Evolutionary conservation across 768 basidiomycete species (phyloP).

Genomic region (Inosperma sp.): DNA sequence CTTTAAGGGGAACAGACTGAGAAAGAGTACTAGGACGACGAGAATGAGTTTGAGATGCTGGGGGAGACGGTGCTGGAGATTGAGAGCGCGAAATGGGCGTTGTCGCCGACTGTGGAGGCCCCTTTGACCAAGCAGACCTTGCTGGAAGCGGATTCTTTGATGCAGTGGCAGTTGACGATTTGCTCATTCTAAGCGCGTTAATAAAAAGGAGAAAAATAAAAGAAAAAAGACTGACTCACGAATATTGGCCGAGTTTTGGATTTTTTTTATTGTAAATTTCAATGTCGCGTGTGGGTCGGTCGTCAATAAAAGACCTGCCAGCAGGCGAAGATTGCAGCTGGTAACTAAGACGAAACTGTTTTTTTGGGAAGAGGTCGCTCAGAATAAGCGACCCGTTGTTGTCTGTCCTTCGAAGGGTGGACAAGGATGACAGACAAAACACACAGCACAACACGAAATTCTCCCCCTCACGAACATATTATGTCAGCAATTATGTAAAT

Average conservation of each 20-base stretch:
- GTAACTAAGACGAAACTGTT: conserved; percentile 43
- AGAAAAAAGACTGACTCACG: conserved; percentile 31
- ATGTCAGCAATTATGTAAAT: conserved; percentile 18
- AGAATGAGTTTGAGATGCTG: conserved; percentile 57
- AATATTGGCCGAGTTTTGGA: conserved; percentile 39
- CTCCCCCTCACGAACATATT: conserved; percentile 23
- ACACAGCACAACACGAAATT: conserved; percentile 13
- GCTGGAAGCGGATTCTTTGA: conserved; percentile 70
- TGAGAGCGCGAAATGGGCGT: conserved; percentile 68
- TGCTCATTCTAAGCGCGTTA: conserved; percentile 76
- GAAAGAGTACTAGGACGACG: conserved; percentile 75
- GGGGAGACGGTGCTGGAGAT: conserved; percentile 61
- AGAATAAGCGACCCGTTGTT: conserved; percentile 38
- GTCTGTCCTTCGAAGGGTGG: conserved; percentile 37
- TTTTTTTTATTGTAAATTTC: conserved; percentile 45
- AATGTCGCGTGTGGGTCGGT: conserved; percentile 66
- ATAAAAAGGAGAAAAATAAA: conserved; percentile 14
- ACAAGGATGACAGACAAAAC: conserved; percentile 32
- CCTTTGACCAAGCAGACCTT: conserved; percentile 89
- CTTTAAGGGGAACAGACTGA: conserved; percentile 66
- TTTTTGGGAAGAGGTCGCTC: conserved; percentile 47
- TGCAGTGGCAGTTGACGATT: conserved; percentile 70
- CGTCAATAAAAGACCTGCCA: conserved; percentile 89
- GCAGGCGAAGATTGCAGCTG: conserved; percentile 70
- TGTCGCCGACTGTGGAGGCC: conserved; percentile 68